Conservation (phyloP, 495 filamentous ascomycete species). For the Trichoderma virens region DNA sequence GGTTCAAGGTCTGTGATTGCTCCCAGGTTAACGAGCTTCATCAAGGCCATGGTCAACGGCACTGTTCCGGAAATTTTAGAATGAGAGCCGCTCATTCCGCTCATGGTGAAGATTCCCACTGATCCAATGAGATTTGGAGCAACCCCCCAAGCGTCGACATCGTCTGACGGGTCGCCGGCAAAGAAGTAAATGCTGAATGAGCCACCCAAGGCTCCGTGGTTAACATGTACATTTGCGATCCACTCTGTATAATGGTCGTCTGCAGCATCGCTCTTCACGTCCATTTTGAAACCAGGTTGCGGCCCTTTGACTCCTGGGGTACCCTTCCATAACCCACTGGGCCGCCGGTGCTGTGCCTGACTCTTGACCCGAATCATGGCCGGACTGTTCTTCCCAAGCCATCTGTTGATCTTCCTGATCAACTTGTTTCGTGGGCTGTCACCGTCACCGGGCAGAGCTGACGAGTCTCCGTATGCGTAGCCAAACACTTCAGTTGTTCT, state of each 20-base stretch:
- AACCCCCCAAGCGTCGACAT: constrained; percentile 34
- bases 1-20: constrained; percentile 34
- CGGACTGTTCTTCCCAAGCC: constrained; percentile 42
- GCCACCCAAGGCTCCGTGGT: constrained; percentile 46
- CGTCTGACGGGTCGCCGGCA: constrained; percentile 38
- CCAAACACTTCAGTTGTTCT: constrained; percentile 39
- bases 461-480: constrained; percentile 56
- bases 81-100: constrained; percentile 14
- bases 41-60: constrained; percentile 47
- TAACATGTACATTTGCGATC: constrained; percentile 51
- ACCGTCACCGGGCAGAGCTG: constrained; percentile 11
- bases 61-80: constrained; percentile 43
- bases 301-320: background rate
- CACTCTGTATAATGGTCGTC: constrained; percentile 45
- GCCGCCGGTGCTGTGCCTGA: background rate
- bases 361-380: constrained; percentile 7
- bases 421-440: constrained; percentile 25
- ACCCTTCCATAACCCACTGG: background rate
- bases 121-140: constrained; percentile 45
- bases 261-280: constrained; percentile 12
- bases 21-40: constrained; percentile 30
- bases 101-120: constrained; percentile 43
- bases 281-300: constrained; percentile 17
- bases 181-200: constrained; percentile 55
- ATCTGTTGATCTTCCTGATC: constrained; percentile 40